Percentiles rank a stretch among this genome's conserved stretches.
Evolutionary conservation across 768 basidiomycete genomes (phyloP).

Genomic region (Leccinum boreale): DNA sequence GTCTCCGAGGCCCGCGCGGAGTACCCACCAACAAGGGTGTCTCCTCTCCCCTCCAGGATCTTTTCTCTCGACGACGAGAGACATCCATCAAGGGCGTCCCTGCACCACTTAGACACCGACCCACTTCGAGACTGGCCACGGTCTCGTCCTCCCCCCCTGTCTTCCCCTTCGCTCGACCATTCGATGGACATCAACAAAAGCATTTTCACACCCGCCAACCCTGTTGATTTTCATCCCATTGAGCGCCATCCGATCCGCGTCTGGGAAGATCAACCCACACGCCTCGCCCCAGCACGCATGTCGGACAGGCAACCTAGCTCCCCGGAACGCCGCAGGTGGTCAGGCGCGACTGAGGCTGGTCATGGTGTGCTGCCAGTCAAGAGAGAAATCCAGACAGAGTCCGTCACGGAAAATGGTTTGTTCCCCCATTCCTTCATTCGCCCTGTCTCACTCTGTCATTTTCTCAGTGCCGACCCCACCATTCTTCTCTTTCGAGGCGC

Average conservation of each 20-base stretch:
- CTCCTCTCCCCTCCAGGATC: conserved; percentile 3
- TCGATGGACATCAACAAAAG: background rate
- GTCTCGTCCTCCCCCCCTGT: conserved; percentile 1
- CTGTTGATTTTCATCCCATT: background rate
- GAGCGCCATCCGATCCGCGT: conserved; percentile 27
- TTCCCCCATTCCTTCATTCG: background rate
- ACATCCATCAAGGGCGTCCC: background rate
- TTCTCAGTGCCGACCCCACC: conserved; percentile 3
- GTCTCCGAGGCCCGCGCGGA: conserved; percentile 11
- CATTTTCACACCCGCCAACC: background rate
- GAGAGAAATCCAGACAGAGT: background rate
- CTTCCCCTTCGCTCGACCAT: background rate
- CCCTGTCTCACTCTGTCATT: conserved; percentile 5
- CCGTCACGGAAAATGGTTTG: conserved; percentile 10
- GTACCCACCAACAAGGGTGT: conserved; percentile 10
- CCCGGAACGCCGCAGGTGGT: background rate
- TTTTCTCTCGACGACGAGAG: conserved; percentile 9
- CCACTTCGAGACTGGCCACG: conserved; percentile 4
- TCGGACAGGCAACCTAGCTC: background rate
- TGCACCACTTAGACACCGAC: background rate
- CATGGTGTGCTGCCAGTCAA: background rate
- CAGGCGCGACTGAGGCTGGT: background rate
- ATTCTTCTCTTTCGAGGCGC: background rate
- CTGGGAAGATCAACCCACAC: conserved; percentile 23
- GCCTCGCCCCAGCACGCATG: conserved; percentile 10